Evolutionary conservation across 129 eudicot species (phyloP).

Genomic region (Calendula officinalis): DNA sequence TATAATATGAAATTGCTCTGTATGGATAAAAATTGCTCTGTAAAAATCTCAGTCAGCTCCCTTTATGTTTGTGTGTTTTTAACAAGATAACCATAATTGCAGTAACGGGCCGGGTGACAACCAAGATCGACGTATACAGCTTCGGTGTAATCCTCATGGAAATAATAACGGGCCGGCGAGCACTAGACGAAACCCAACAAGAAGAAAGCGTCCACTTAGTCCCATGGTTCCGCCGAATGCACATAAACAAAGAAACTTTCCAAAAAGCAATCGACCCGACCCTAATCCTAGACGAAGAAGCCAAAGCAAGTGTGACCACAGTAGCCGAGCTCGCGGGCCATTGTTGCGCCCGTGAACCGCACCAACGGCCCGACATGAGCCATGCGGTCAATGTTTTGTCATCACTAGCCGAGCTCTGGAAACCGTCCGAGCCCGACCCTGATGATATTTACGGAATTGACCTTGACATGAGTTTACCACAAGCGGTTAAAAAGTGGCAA

Average conservation of each 20-base stretch:
- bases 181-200: conserved; percentile 65
- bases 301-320: conserved; percentile 62
- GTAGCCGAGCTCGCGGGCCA: conserved; percentile 89
- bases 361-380: conserved; percentile 94
- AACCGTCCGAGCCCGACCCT: conserved; percentile 69
- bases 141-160: conserved; percentile 94
- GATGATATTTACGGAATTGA: conserved; percentile 72
- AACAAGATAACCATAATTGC: background rate
- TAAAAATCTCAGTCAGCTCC: no score
- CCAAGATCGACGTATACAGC: conserved; percentile 87
- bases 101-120: conserved; percentile 90
- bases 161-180: conserved; percentile 76
- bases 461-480: conserved; percentile 78
- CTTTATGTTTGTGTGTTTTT: no score
- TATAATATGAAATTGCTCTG: no score
- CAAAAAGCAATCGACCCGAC: conserved; percentile 67
- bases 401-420: conserved; percentile 82
- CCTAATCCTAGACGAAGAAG: conserved; percentile 65
- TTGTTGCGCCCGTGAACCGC: conserved; percentile 83
- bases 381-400: conserved; percentile 87
- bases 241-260: conserved; percentile 72
- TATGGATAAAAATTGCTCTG: no score
- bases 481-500: conserved; percentile 90
- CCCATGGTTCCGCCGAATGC: conserved; percentile 88
- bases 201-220: conserved; percentile 88